Percentiles rank a stretch among this genome's conserved stretches.
Conservation (phyloP, 345 rosid genomes). For the Murraya paniculata region DNA sequence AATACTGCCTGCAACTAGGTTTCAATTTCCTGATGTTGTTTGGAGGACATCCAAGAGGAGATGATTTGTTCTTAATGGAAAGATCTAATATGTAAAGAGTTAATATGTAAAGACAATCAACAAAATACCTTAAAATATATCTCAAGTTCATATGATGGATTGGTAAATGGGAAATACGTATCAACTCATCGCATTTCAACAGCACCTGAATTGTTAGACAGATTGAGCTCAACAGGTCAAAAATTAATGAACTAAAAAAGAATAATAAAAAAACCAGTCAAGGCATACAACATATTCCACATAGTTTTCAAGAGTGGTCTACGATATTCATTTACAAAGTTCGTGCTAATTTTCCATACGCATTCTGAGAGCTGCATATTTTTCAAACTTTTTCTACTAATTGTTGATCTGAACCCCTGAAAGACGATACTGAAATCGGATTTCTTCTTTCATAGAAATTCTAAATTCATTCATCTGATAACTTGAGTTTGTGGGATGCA, state of each 20-base stretch:
- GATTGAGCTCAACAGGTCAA: constrained; percentile 7
- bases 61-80: neutral
- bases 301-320: constrained; percentile 2
- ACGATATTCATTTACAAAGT: neutral
- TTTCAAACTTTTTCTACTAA: neutral
- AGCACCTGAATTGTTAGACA: constrained; percentile 53
- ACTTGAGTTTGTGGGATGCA: neutral
- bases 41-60: neutral
- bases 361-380: neutral
- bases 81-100: neutral
- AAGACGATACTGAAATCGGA: neutral
- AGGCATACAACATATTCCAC: neutral
- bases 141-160: constrained; percentile 96
- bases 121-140: constrained; percentile 76
- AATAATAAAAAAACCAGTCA: neutral
- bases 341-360: neutral
- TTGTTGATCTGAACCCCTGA: neutral
- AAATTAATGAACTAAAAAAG: neutral
- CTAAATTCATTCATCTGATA: neutral
- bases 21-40: neutral
- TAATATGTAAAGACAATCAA: neutral
- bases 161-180: constrained; percentile 90
- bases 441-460: neutral
- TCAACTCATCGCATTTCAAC: constrained; percentile 98
- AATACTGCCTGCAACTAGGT: neutral